phyloP scores from a whole-genome alignment of 192 early-diverging fungal species.

The Piromyces finnis region DNA sequence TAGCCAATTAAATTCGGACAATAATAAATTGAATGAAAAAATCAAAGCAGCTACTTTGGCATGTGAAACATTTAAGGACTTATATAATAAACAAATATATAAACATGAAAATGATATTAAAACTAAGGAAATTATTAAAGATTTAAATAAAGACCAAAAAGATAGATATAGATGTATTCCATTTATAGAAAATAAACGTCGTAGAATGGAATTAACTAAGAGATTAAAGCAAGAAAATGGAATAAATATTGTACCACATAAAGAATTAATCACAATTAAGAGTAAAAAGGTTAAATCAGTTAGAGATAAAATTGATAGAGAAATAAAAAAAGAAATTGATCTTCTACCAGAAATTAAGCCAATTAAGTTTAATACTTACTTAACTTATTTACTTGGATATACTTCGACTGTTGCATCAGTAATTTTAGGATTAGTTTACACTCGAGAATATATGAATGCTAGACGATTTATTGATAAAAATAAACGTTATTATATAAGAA shows the following conservation, averaged over 20 bases:
- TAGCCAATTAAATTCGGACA: not conserved
- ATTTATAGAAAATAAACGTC: not conserved
- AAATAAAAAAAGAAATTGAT: not conserved
- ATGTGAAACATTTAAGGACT: not conserved
- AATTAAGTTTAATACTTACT: not conserved
- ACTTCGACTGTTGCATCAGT: not conserved
- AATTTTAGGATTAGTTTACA: not conserved
- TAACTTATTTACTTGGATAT: not conserved
- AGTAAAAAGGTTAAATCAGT: not conserved
- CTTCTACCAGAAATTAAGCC: not conserved
- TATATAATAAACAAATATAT: not conserved
- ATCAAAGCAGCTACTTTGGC: not conserved
- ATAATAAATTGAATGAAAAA: not conserved
- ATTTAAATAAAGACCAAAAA: not conserved
- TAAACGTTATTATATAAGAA: not conserved
- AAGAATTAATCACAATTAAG: not conserved
- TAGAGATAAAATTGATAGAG: not conserved
- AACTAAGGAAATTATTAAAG: not conserved
- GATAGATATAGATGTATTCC: not conserved
- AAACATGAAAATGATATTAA: not conserved
- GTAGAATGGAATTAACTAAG: not conserved
- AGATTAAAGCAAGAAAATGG: not conserved
- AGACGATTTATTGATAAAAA: not conserved
- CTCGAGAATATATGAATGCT: not conserved
- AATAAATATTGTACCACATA: not conserved